Conservation (phyloP, 2,329 filamentous ascomycete genomes). For the Phyllosticta capitalensis region DNA sequence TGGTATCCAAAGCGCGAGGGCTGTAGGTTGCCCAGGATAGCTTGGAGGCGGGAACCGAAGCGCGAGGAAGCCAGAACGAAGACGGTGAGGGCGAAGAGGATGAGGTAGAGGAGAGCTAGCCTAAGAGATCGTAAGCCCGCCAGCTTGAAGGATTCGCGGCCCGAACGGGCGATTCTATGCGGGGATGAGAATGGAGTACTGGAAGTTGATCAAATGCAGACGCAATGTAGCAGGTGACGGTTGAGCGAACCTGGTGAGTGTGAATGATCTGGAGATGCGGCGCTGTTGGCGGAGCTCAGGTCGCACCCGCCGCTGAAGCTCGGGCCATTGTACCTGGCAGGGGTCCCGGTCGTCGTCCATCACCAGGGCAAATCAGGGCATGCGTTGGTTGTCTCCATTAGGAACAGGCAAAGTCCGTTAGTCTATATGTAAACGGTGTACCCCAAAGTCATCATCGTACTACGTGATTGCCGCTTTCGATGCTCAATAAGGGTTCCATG, state of each 20-base stretch:
- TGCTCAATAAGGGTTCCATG: too few species aligned
- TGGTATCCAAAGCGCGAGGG: conserved; percentile 4
- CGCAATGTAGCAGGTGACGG: background rate
- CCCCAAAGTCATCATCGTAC: too few species aligned
- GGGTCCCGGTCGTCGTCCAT: background rate
- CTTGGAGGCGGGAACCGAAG: conserved; percentile 48
- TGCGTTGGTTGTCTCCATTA: too few species aligned
- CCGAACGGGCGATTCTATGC: background rate
- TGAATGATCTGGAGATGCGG: background rate
- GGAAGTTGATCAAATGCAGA: background rate
- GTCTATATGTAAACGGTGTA: too few species aligned
- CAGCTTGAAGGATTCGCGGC: conserved; percentile 16
- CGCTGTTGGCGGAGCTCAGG: background rate
- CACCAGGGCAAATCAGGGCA: too few species aligned
- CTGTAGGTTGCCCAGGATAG: conserved; percentile 33
- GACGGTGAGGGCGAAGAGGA: conserved; percentile 47
- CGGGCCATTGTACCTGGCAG: background rate
- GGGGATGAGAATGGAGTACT: conserved; percentile 1
- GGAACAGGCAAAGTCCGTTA: too few species aligned
- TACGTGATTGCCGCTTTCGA: too few species aligned
- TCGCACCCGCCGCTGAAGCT: background rate
- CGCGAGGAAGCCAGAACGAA: conserved; percentile 60
- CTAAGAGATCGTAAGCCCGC: conserved; percentile 26
- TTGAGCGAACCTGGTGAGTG: background rate
- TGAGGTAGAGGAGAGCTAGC: conserved; percentile 42